Percentiles rank a stretch among this genome's conserved stretches.
Conservation (phyloP, 169 alveolate species). For the Cytauxzoon felis region DNA sequence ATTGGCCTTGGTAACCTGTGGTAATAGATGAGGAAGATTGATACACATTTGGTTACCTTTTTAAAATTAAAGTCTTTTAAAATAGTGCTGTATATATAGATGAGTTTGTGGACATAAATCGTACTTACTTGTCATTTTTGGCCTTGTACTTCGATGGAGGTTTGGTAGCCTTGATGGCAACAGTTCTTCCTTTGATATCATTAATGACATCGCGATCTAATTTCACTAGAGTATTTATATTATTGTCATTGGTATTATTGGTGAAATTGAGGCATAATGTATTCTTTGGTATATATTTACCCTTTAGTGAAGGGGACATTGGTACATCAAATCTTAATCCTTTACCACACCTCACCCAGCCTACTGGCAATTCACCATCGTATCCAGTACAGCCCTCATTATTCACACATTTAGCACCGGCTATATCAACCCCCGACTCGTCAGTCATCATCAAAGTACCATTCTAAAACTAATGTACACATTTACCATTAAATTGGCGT, state of each 20-base stretch:
- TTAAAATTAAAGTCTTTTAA: too few species aligned
- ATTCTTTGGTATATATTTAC: background rate
- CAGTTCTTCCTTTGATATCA: conserved; percentile 18
- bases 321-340: conserved; percentile 57
- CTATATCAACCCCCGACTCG: too few species aligned
- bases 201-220: conserved; percentile 44
- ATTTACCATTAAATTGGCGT: too few species aligned
- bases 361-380: conserved; percentile 44
- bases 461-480: too few species aligned
- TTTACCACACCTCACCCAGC: conserved; percentile 56
- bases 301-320: conserved; percentile 24
- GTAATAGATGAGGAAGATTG: too few species aligned
- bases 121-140: background rate
- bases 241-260: background rate
- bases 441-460: too few species aligned
- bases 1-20: too few species aligned
- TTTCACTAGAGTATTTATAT: conserved; percentile 4
- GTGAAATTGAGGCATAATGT: conserved; percentile 33
- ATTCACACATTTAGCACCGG: too few species aligned
- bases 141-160: conserved; percentile 8
- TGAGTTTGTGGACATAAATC: too few species aligned
- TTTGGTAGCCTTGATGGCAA: conserved; percentile 33
- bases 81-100: too few species aligned
- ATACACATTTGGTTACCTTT: too few species aligned
- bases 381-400: background rate